phyloP scores from a whole-genome alignment of 148 eudicot species.

The Camellia granthamiana region DNA sequence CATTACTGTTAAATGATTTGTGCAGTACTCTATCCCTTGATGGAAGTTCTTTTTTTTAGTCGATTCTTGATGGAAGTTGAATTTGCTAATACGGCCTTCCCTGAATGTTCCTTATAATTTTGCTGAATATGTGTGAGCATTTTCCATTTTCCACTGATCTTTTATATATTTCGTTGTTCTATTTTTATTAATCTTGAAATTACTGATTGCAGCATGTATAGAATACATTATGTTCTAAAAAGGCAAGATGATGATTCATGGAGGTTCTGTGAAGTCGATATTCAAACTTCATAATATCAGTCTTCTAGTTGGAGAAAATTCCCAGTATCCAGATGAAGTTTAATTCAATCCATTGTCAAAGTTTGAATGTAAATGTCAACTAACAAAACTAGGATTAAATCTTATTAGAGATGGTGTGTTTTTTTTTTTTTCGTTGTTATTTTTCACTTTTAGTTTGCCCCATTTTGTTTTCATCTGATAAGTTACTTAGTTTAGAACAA shows the following conservation, averaged over 20 bases:
- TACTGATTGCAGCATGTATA: conserved; percentile 66
- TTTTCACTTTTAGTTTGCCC: neutral
- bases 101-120: neutral
- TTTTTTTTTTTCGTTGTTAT: neutral
- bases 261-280: conserved; percentile 78
- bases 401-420: neutral
- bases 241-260: conserved; percentile 80
- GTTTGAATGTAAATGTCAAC: conserved; percentile 20
- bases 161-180: neutral
- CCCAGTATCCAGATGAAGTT: neutral
- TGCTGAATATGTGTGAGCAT: neutral
- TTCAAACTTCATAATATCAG: conserved; percentile 42
- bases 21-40: neutral
- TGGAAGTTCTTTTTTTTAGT: no score
- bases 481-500: neutral
- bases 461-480: neutral
- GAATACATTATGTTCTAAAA: conserved; percentile 62
- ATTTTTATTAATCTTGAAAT: neutral
- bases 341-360: neutral
- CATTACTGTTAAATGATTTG: neutral
- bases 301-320: conserved; percentile 8
- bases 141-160: neutral
- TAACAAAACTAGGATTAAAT: conserved; percentile 14
- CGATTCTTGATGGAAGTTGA: no score
- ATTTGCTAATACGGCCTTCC: neutral